Evolutionary conservation across 2,329 filamentous ascomycete species (phyloP), one percentile per base, ranked within the genome.

Genomic region (Botrytis squamosa): DNA sequence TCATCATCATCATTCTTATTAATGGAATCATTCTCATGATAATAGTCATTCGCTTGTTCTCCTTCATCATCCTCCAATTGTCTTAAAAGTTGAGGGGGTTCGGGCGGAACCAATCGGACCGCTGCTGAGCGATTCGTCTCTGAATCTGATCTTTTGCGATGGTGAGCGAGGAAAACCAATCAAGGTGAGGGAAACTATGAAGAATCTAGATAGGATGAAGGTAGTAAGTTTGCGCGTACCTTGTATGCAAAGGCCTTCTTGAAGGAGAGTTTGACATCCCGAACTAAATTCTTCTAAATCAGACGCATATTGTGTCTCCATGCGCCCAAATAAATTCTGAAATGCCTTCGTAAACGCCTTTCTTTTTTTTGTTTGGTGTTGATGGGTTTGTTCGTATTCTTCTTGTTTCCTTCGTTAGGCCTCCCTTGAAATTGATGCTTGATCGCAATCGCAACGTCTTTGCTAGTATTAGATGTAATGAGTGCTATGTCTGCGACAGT

Each of bases 131-230:
- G 72, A 71, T 79, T 80, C 64, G 73, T 77, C 49, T 75, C 74
- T 14, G 79, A 79, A 36, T 76, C 74, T 65, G 74, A 79, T 40
- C 77, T 76, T 67, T 79, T 76, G 68, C 46, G 65, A 68, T 74
- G 18, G 49, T 73, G 63, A 64, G 60, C 40, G 44, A 36, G 64
- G 62, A 42, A 72, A 71, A 40, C n/a, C 49, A 64, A 71, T 70
- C 10, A 70, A 70, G 44, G 25, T 55, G 66, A 65, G 57, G 72
- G 67, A 71, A 44, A 71, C 29, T 8, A 63, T 46, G 22, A 38
- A n/a, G 3, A 40, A 68, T 42, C 64, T 52, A 52, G 40, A 38
- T n/a, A 16, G 36, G 46, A 59, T 59, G 38, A 59, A 40, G 46
- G 46, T 46, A 25, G 33, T 62, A 57, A 62, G 33, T 42, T 44